These are phyloP conservation scores for Acanthamoeba sp. DNA, from an alignment of 208 protist species.

Conservation along the genomic window DNA sequence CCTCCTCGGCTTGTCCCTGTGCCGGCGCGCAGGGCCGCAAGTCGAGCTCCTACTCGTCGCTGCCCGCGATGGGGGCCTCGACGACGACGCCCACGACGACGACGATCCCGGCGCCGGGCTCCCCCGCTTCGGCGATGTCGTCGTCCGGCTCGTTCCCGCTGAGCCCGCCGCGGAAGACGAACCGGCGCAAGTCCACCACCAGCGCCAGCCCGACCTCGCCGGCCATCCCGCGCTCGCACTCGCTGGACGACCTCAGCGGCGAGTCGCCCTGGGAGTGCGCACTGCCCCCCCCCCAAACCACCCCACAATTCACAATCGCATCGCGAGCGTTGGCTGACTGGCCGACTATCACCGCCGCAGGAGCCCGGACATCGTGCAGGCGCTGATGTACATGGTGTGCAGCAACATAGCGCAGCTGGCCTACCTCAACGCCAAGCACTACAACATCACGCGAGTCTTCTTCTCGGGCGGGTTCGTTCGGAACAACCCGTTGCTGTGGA, in stretches of 20 bases:
- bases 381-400: conserved; percentile 61
- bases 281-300: no score
- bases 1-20: not conserved
- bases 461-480: conserved; percentile 66
- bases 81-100: not conserved
- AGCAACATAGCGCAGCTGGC: conserved; percentile 65
- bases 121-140: not conserved
- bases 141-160: not conserved
- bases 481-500: conserved; percentile 43
- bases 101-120: no score
- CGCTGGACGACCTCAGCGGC: not conserved
- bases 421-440: conserved; percentile 67
- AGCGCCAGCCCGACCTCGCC: not conserved
- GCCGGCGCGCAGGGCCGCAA: not conserved
- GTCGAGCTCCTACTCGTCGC: not conserved
- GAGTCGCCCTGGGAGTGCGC: not conserved
- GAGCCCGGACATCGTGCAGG: conserved; percentile 30
- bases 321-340: not conserved
- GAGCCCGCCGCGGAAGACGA: not conserved
- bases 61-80: not conserved
- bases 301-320: no score
- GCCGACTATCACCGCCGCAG: not conserved
- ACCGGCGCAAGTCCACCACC: not conserved
- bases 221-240: not conserved
- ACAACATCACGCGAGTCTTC: conserved; percentile 45